These are phyloP conservation scores for Pseudotulostoma volvatum DNA, from an alignment of 495 filamentous ascomycete species.

Conservation along the genomic window DNA sequence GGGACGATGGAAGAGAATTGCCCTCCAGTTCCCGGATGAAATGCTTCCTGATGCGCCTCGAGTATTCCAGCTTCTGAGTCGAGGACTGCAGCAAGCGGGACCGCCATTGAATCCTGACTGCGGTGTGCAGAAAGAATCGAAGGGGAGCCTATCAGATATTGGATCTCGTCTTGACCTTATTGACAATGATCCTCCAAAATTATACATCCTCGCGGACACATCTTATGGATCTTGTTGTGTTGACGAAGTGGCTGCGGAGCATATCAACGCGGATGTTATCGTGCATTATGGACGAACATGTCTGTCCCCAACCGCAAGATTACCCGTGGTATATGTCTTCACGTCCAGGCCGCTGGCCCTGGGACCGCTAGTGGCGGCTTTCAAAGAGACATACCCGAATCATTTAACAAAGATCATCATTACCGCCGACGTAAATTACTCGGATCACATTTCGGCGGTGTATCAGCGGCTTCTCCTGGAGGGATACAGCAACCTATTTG, in stretches of 20 bases:
- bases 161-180: constrained; percentile 12
- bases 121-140: constrained; percentile 12
- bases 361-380: constrained; percentile 38
- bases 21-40: constrained; percentile 85
- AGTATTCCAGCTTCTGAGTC: constrained; percentile 52
- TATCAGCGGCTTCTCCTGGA: constrained; percentile 28
- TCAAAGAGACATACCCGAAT: constrained; percentile 51
- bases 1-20: constrained; percentile 58
- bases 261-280: constrained; percentile 76
- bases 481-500: constrained; percentile 55
- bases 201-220: constrained; percentile 87
- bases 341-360: constrained; percentile 51
- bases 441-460: constrained; percentile 46
- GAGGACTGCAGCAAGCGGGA: constrained; percentile 35
- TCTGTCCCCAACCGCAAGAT: constrained; percentile 70
- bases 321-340: constrained; percentile 89
- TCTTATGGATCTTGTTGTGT: constrained; percentile 96
- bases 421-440: constrained; percentile 81
- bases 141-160: constrained; percentile 21
- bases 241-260: constrained; percentile 92
- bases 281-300: constrained; percentile 93
- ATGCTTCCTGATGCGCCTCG: constrained; percentile 76
- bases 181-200: constrained; percentile 25
- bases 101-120: constrained; percentile 5
- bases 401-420: constrained; percentile 50